phyloP scores from a whole-genome alignment of 345 rosid species.

The Pugionium cornutum region DNA sequence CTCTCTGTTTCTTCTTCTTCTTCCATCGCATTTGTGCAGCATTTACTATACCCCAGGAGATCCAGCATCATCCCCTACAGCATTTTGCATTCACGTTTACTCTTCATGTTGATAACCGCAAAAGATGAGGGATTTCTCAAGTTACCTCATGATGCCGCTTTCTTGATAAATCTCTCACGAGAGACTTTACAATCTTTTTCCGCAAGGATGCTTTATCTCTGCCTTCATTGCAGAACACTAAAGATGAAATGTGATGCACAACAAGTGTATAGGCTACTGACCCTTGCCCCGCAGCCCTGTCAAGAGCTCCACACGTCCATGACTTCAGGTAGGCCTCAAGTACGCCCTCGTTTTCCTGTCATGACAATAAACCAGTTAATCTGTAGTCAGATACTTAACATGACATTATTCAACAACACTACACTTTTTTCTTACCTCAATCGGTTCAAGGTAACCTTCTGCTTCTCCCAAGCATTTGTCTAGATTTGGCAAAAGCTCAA shows the following conservation, averaged over 20 bases:
- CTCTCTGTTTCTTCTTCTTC: slow-evolving; percentile 40
- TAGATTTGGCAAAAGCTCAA: slow-evolving; percentile 78
- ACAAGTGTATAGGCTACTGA: slow-evolving; percentile 61
- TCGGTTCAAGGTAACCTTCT: slow-evolving; percentile 78
- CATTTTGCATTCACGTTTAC: slow-evolving; percentile 17
- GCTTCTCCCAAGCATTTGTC: slow-evolving; percentile 65
- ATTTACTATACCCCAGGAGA: slow-evolving; percentile 47
- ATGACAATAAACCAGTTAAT: not conserved
- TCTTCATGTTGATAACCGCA: not conserved
- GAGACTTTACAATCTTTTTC: slow-evolving; percentile 63
- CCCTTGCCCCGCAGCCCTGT: slow-evolving; percentile 64
- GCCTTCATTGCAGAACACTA: slow-evolving; percentile 47
- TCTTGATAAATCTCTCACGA: slow-evolving; percentile 67
- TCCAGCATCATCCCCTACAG: slow-evolving; percentile 72
- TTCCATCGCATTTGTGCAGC: slow-evolving; percentile 27
- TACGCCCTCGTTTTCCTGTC: slow-evolving; percentile 70
- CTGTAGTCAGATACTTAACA: not conserved
- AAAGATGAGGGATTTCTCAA: not conserved
- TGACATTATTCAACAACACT: not conserved
- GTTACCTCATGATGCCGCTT: slow-evolving; percentile 68
- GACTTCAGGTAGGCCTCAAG: slow-evolving; percentile 76
- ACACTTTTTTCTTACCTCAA: slow-evolving; percentile 52
- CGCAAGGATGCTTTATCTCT: slow-evolving; percentile 43
- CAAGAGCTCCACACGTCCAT: slow-evolving; percentile 78
- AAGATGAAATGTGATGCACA: slow-evolving; percentile 67